A percentile compares a stretch with the other conserved stretches of the same genome.
These are phyloP conservation scores for Phallus indusiatus DNA, from an alignment of 768 basidiomycete species.

Conservation along the genomic window DNA sequence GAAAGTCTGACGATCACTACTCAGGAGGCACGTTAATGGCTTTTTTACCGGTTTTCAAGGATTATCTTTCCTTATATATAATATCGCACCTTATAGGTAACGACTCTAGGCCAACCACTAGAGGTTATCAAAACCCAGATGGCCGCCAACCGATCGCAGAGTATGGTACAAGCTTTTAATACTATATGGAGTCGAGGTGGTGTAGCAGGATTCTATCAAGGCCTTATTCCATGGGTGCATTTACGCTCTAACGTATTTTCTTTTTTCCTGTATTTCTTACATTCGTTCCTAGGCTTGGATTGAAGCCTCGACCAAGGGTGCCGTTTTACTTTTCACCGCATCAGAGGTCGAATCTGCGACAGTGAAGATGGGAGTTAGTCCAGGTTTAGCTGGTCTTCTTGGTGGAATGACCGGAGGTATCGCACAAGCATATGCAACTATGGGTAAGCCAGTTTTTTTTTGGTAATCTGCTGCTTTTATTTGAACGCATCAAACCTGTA, in stretches of 20 bases:
- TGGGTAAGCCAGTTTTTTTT: constrained; percentile 68
- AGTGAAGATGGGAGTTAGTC: constrained; percentile 58
- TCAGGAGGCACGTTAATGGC: constrained; percentile 59
- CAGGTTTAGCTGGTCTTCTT: constrained; percentile 77
- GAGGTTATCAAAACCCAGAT: constrained; percentile 99
- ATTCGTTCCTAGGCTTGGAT: constrained; percentile 77
- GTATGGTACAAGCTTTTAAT: constrained; percentile 77
- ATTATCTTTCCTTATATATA: not conserved
- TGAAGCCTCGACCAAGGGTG: constrained; percentile 98
- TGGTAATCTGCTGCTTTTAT: not conserved
- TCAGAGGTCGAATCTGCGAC: constrained; percentile 81
- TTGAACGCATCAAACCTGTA: not conserved
- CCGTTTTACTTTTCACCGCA: constrained; percentile 90
- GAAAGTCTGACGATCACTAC: constrained; percentile 18
- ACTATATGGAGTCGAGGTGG: constrained; percentile 92
- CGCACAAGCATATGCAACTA: constrained; percentile 98
- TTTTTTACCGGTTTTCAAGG: too few species aligned
- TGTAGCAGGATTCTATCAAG: constrained; percentile 86
- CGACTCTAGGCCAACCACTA: constrained; percentile 94
- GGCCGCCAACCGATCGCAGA: constrained; percentile 92
- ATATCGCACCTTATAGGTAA: constrained; percentile 50
- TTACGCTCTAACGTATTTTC: not conserved
- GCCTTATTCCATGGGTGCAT: constrained; percentile 92
- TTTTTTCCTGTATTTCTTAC: not conserved
- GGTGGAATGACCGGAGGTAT: constrained; percentile 98